A percentile compares a stretch with the other conserved stretches of the same genome.
Evolutionary conservation across 73 alveolate species (phyloP).

Genomic region (Uronychia setigera): DNA sequence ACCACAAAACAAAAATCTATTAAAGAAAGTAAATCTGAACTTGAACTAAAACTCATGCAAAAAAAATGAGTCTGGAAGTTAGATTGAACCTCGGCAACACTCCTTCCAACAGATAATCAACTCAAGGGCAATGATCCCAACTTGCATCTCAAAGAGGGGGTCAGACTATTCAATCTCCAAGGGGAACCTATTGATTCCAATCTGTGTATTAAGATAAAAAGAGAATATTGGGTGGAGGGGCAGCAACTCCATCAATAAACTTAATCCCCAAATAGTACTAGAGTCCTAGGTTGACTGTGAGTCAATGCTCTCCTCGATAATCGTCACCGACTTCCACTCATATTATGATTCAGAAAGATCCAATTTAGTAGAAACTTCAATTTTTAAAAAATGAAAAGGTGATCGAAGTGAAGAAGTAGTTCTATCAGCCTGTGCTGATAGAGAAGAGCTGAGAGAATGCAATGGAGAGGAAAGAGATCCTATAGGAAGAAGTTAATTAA

Average conservation of each 20-base stretch:
- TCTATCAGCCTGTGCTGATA: not conserved
- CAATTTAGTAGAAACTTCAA: not conserved
- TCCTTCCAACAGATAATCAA: too few relatives aligned
- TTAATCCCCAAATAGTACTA: not conserved
- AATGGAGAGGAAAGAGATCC: not conserved
- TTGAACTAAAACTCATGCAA: too few relatives aligned
- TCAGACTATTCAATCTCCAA: too few relatives aligned
- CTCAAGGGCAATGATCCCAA: too few relatives aligned
- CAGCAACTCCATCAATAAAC: too few relatives aligned
- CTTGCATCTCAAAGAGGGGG: too few relatives aligned
- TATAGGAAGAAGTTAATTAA: not conserved
- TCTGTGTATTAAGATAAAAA: too few relatives aligned
- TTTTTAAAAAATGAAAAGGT: not conserved
- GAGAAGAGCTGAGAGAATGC: not conserved
- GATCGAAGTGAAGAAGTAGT: not conserved
- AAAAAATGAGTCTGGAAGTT: too few relatives aligned
- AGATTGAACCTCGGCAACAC: too few relatives aligned
- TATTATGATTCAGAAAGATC: not conserved
- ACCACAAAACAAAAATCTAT: too few relatives aligned
- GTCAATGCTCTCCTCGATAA: not conserved
- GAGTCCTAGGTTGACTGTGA: not conserved
- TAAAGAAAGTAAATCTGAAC: too few relatives aligned
- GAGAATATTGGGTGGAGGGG: not conserved
- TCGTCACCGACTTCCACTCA: not conserved
- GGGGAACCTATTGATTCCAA: too few relatives aligned